Conservation (phyloP, 2,329 filamentous ascomycete genomes). For the Curvularia sp. region DNA sequence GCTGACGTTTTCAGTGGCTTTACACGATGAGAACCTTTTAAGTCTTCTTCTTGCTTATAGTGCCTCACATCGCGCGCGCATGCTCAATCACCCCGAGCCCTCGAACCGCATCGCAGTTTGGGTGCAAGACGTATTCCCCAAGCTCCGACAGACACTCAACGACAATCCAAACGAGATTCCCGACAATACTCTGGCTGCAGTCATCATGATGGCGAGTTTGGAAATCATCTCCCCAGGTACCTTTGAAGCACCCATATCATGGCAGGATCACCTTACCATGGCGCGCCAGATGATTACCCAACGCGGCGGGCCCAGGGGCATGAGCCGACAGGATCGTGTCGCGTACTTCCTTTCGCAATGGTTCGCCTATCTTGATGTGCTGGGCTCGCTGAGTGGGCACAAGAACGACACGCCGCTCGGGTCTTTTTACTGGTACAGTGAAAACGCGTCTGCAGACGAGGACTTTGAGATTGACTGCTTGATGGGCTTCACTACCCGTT, state of each 20-base stretch:
- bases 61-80: constrained; percentile 79
- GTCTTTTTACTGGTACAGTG: constrained; percentile 52
- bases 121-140: constrained; percentile 80
- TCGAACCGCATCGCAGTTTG: constrained; percentile 78
- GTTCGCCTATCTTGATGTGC: constrained; percentile 83
- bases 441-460: constrained; percentile 62
- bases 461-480: constrained; percentile 80
- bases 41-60: constrained; percentile 82
- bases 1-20: constrained; percentile 62
- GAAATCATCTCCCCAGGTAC: constrained; percentile 84
- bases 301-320: constrained; percentile 66
- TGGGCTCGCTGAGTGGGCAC: constrained; percentile 73
- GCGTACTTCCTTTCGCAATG: constrained; percentile 80
- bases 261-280: constrained; percentile 79
- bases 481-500: constrained; percentile 77
- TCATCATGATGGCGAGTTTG: constrained; percentile 83
- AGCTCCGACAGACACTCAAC: constrained; percentile 71
- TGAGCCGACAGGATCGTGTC: constrained; percentile 60
- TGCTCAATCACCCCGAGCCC: constrained; percentile 76
- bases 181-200: constrained; percentile 77
- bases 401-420: constrained; percentile 54
- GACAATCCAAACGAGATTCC: constrained; percentile 62
- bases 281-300: constrained; percentile 77
- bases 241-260: constrained; percentile 80
- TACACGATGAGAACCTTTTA: constrained; percentile 73